A percentile compares a stretch with the other conserved stretches of the same genome.
Evolutionary conservation across 1,284 basidiomycete genomes (phyloP).

Genomic region (Fomes fomentarius): DNA sequence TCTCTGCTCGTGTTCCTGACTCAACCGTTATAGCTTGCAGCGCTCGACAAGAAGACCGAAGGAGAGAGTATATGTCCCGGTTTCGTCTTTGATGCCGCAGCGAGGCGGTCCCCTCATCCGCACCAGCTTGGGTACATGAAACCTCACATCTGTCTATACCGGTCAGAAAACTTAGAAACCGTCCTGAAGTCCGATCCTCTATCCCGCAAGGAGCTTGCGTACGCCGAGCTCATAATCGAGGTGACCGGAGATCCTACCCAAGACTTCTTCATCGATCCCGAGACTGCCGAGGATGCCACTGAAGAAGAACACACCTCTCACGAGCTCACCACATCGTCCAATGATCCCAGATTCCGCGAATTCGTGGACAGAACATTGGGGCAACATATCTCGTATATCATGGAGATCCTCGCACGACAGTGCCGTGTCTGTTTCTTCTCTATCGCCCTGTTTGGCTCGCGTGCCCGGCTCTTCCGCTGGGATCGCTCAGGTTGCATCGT

Average conservation of each 20-base stretch:
- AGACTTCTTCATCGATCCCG: conserved; percentile 13
- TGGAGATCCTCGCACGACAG: conserved; percentile 10
- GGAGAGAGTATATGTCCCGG: too few relatives aligned
- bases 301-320: too few relatives aligned
- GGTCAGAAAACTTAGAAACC: background rate
- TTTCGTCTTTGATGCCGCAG: too few relatives aligned
- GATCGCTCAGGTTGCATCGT: conserved; percentile 11
- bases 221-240: conserved; percentile 1
- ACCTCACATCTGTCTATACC: background rate
- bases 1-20: too few relatives aligned
- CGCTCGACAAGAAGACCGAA: too few relatives aligned
- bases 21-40: too few relatives aligned
- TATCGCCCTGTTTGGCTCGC: background rate
- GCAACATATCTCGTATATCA: conserved; percentile 3
- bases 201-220: background rate
- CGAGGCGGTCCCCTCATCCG: too few relatives aligned
- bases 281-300: too few relatives aligned
- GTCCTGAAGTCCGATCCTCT: background rate
- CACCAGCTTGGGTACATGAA: too few relatives aligned
- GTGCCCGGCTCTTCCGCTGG: conserved; percentile 9
- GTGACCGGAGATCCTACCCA: background rate
- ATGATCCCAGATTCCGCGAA: background rate
- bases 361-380: background rate
- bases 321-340: background rate
- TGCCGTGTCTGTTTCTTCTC: conserved; percentile 5